Percentiles rank a stretch among this genome's conserved stretches.
Evolutionary conservation across 257 asterid species (phyloP).

Genomic region (Salvia hispanica): DNA sequence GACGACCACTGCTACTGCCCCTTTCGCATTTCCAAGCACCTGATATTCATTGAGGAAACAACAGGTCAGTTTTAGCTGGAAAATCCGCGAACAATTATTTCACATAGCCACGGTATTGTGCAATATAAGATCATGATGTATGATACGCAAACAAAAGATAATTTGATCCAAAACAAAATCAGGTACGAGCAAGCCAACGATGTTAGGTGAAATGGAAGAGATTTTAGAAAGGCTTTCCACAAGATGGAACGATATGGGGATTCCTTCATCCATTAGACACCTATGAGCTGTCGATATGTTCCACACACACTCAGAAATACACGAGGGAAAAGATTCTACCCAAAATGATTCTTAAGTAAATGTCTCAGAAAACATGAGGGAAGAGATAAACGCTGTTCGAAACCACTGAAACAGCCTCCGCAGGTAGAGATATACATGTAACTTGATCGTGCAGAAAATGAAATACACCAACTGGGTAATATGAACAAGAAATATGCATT

Average conservation of each 20-base stretch:
- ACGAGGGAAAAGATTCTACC: background rate
- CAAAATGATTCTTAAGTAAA: background rate
- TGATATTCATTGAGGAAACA: slow-evolving; percentile 22
- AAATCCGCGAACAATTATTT: background rate
- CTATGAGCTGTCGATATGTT: slow-evolving; percentile 11
- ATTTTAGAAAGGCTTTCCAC: background rate
- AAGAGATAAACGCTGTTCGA: slow-evolving; percentile 1
- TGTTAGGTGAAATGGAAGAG: slow-evolving; percentile 1
- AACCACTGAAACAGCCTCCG: background rate
- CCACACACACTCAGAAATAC: background rate
- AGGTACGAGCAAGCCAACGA: background rate
- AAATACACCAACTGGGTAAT: background rate
- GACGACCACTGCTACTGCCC: slow-evolving; percentile 82
- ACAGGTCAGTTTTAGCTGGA: background rate
- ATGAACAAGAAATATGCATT: slow-evolving; percentile 7
- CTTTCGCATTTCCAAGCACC: slow-evolving; percentile 90
- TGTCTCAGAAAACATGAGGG: background rate
- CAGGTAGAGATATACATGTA: background rate
- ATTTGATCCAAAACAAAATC: background rate
- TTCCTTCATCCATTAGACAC: background rate
- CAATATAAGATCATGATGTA: background rate
- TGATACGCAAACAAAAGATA: background rate
- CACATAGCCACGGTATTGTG: background rate
- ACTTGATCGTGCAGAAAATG: background rate
- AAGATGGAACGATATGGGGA: background rate